A percentile compares a stretch with the other conserved stretches of the same genome.
Evolutionary conservation across 441 rosid genomes (phyloP).

Genomic region (Sinapis alba): DNA sequence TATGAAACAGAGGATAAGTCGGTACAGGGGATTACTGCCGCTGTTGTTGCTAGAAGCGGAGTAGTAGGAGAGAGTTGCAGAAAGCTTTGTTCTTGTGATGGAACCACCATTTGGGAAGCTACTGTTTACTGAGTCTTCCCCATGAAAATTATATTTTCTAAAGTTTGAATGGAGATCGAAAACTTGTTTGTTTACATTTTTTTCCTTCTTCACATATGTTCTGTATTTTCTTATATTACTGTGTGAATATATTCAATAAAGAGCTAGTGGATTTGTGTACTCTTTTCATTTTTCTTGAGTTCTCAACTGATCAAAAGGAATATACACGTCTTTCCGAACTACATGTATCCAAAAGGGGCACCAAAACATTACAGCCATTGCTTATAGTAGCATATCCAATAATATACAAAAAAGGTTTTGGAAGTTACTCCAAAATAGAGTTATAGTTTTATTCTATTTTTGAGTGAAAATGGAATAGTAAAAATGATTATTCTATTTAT

Average conservation of each 20-base stretch:
- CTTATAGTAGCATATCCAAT: background rate
- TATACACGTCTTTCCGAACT: background rate
- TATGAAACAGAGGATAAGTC: conserved; percentile 3
- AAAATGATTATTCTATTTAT: too few species aligned
- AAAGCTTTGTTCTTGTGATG: background rate
- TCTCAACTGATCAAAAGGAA: background rate
- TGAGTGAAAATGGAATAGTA: too few species aligned
- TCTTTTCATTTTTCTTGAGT: background rate
- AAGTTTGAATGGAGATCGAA: background rate
- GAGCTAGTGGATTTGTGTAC: background rate
- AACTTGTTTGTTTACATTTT: background rate
- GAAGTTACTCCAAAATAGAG: too few species aligned
- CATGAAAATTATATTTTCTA: background rate
- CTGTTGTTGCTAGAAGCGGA: background rate
- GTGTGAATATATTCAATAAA: background rate
- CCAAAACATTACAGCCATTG: background rate
- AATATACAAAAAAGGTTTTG: too few species aligned
- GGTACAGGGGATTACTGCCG: background rate
- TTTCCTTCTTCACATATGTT: background rate
- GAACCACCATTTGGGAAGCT: background rate
- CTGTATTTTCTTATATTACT: background rate
- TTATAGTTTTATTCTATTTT: too few species aligned
- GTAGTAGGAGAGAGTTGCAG: background rate
- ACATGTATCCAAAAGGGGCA: background rate
- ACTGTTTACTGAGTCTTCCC: background rate